Evolutionary conservation across 805 yeast species (phyloP).

Genomic region (Blastobotrys robertii): DNA sequence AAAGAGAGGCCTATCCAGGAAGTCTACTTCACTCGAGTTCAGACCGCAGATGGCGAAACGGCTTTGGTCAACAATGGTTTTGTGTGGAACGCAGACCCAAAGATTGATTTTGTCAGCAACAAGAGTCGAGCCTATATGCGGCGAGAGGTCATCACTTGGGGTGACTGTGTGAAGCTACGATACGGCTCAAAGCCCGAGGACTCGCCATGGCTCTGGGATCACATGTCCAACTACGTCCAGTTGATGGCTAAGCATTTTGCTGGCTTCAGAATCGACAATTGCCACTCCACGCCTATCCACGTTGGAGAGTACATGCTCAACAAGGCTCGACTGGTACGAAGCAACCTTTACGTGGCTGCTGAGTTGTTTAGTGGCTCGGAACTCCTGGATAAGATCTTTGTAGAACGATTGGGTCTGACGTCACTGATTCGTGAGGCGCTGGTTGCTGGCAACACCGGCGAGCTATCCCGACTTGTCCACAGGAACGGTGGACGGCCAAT

Average conservation of each 20-base stretch:
- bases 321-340: slow-evolving; percentile 75
- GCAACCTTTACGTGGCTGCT: slow-evolving; percentile 85
- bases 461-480: slow-evolving; percentile 76
- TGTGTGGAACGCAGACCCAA: slow-evolving; percentile 96
- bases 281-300: slow-evolving; percentile 93
- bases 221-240: slow-evolving; percentile 72
- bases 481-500: slow-evolving; percentile 93
- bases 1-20: slow-evolving; percentile 59
- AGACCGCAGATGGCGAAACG: slow-evolving; percentile 39
- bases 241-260: slow-evolving; percentile 63
- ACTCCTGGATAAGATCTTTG: slow-evolving; percentile 79
- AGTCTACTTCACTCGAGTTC: slow-evolving; percentile 76
- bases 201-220: slow-evolving; percentile 81
- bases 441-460: slow-evolving; percentile 89
- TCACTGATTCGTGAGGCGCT: slow-evolving; percentile 91
- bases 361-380: slow-evolving; percentile 92
- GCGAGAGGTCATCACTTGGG: slow-evolving; percentile 94
- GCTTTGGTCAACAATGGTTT: slow-evolving; percentile 89
- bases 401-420: slow-evolving; percentile 81
- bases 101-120: slow-evolving; percentile 83
- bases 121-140: slow-evolving; percentile 72
- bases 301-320: slow-evolving; percentile 87
- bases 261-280: slow-evolving; percentile 90
- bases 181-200: slow-evolving; percentile 72
- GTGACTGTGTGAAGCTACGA: slow-evolving; percentile 89